Evolutionary conservation across 176 grass and related monocot genomes (phyloP), one percentile per base, ranked within the genome.

Genomic region (Hordeum marinum): DNA sequence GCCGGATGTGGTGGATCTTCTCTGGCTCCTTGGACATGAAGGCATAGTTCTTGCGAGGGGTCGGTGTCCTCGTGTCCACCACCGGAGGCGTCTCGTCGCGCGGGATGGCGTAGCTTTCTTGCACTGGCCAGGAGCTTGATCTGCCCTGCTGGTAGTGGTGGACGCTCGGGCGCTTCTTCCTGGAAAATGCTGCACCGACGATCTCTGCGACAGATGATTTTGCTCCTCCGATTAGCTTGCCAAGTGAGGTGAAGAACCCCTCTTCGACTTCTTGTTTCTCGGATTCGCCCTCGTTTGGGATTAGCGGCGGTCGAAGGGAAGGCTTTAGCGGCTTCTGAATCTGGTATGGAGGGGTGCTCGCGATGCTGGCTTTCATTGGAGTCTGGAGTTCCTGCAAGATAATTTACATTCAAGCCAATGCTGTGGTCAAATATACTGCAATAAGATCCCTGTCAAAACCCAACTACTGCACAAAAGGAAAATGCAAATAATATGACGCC

Each of bases 1-100:
- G 91, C n/a, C 92, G 90, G 79, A 95, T 87, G 64, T 90, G 89
- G 72, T 98, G 96, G 85, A 95, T 85, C 82, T 90, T 95, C 72
- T 93, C 91, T 0, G 90, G 91, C 78, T 95, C 93, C 63, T 92
- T 92, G 8, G 95, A 88, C 87, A 91, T 93, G 91, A 93, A 98
- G 21, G 92, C 84, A 20, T 95, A 95, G 77, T 84, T 90, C 85
- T 88, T 93, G 67, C 81, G 91, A 67, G 91, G 91, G 72, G 84
- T 95, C 0, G 93, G 91, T 2, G 84, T 61, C 23, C 93, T 90
- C 39, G 86, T 78, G 62, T 91, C 90, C 72, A 83, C 69, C n/a
- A 66, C 80, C 7, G 91, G 88, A 77, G 91, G 93, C 15, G 89
- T 84, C 82, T 92, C 90, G 14, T 87, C 88, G 2, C 85, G 45